Base-by-base conservation (phyloP, 179 eudicot genomes). In the Carnegiea gigantea region DNA sequence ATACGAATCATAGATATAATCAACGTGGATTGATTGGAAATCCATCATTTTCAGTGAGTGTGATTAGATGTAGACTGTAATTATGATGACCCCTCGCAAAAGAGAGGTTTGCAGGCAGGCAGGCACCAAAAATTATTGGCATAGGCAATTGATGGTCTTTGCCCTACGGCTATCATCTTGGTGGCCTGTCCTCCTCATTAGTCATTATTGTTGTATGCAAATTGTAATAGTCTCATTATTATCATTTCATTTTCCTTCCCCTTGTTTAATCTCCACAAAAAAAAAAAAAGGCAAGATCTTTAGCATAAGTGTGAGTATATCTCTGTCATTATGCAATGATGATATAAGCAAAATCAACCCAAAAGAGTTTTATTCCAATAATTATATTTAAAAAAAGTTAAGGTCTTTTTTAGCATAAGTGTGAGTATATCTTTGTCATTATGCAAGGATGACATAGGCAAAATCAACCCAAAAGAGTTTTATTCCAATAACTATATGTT, bases 171-270 rank as follows among this genome's bases (percentile, higher is more conserved):
- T 15, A 68, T 28, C 40, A 70, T 70, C 6, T 62, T 33, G 65
- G 33, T 77, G 70, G 79, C 51, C 79, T 59, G 40, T 67, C 78
- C 79, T 59, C 23, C 53, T 36, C 49, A 57, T 76, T 51, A 76
- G 36, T 36, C 49, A 57, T 76, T 51, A 76, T 54, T 54, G 30
- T 54, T 54, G 26, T 48, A 51, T 48, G 11, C 36, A 1, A 13
- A 24, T 75, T 7, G 36, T 49, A 75, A 26, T 46, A 49, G 12
- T 73, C 17, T 15, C n/a, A 40, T 36, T 30, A 73, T 54, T 30
- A 73, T 54, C 17, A 30, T 33, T 18, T 30, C 38, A 57, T 18
- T 15, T 57, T 57, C 1, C 18, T 51, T 11, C 18, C 0, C 5
- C 57, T 51, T 51, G 57, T 51, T 51, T 3, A 12, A 51, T 1